These are phyloP conservation scores for Podospora fimiseda DNA, from an alignment of 495 filamentous ascomycete species.

Conservation along the genomic window DNA sequence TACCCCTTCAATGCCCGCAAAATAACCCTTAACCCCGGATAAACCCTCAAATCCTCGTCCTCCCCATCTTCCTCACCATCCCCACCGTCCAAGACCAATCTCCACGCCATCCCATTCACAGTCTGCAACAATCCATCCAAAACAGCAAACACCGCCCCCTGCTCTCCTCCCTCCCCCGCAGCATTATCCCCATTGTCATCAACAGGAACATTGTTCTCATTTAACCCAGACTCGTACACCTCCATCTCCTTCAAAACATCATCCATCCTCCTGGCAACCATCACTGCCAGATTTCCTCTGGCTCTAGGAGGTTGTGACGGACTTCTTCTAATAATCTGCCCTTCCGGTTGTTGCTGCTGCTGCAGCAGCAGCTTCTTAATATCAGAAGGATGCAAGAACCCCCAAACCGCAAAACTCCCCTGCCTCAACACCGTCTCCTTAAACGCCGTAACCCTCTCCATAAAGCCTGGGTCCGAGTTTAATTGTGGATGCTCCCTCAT, in stretches of 20 bases:
- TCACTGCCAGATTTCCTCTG: neutral
- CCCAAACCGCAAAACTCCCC: slow-evolving; percentile 17
- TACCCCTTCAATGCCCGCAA: too few relatives aligned
- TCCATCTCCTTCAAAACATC: neutral
- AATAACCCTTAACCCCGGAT: too few relatives aligned
- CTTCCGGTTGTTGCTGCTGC: neutral
- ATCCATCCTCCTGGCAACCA: neutral
- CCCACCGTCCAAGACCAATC: neutral
- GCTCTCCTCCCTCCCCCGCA: neutral
- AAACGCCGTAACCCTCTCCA: slow-evolving; percentile 10
- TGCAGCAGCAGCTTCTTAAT: neutral
- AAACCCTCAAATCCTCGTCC: neutral
- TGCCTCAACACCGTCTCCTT: slow-evolving; percentile 16
- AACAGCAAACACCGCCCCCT: neutral
- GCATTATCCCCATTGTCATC: neutral
- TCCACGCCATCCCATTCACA: neutral
- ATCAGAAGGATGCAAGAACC: neutral
- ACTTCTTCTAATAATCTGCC: neutral
- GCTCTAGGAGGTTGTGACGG: neutral
- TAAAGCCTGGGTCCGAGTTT: neutral
- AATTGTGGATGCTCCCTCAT: neutral
- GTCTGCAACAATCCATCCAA: neutral
- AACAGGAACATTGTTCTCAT: neutral
- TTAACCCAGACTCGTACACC: neutral
- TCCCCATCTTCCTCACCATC: neutral